Evolutionary conservation across 495 filamentous ascomycete genomes (phyloP), one percentile per base, ranked within the genome.

Genomic region (Aspergillus cavernicola): DNA sequence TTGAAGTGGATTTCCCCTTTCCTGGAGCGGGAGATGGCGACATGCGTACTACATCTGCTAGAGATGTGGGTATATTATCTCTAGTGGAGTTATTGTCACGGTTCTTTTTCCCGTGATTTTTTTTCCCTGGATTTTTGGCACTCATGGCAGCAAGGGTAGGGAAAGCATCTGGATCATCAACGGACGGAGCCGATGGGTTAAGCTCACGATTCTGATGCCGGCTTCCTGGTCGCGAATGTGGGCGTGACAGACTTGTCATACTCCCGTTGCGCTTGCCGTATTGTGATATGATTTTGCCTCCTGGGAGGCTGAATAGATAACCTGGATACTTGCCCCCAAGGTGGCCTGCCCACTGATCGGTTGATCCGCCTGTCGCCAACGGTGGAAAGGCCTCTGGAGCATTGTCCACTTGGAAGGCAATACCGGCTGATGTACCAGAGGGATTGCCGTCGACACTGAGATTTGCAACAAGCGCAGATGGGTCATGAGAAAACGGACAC

Each of bases 401-500:
- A 47, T 61, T 70, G 64, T 99, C 95, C 55, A 96, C 77, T 54
- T 95, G 89, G 59, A 96, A 85, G 51, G 84, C 85, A 11, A 67
- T 58, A 16, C 63, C 61, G 9, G 45, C 35, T 32, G 63, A 64
- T 12, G 44, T 54, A 19, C 50, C 58, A 11, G 40, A 16, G 2
- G 55, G 73, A 51, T 74, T 78, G 40, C 77, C 79, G 35, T 85
- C 84, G 19, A 91, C 65, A 53, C 77, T 80, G 29, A 91, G 75
- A 45, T 78, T 81, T 59, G 82, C 85, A 54, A 89, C 76, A n/a
- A 89, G 77, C 54, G 85, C 79, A 4, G 91, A 84, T 9, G 95
- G 95, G 60, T 99, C 95, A 65, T 99, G 95, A 10, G 92, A 97
- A 76, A 99, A 99, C 52, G 96, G 86, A 69, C 95, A 99, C 11